These are phyloP conservation scores for Xylariaceae sp. DNA, from an alignment of 2,329 filamentous ascomycete species.

Conservation along the genomic window DNA sequence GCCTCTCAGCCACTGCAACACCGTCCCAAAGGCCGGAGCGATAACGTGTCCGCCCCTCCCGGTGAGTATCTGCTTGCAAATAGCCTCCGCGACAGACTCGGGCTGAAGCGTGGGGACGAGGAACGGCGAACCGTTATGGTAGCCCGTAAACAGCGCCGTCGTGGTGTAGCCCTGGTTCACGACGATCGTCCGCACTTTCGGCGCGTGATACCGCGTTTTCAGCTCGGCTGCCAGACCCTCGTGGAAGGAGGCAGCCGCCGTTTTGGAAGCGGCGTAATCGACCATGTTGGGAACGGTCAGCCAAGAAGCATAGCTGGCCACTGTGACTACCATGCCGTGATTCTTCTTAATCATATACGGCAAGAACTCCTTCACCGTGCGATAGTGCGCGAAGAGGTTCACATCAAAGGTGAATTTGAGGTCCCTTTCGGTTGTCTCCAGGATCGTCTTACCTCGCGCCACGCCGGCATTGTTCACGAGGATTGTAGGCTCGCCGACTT, in stretches of 20 bases:
- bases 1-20: conserved; percentile 49
- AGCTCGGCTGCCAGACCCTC: conserved; percentile 58
- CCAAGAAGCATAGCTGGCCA: conserved; percentile 59
- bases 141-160: conserved; percentile 62
- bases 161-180: conserved; percentile 66
- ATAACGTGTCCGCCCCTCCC: conserved; percentile 61
- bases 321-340: conserved; percentile 59
- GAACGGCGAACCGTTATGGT: conserved; percentile 53
- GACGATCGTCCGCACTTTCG: conserved; percentile 62
- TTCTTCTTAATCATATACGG: conserved; percentile 52
- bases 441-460: conserved; percentile 47
- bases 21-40: conserved; percentile 49
- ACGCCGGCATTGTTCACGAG: conserved; percentile 46
- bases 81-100: conserved; percentile 65
- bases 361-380: conserved; percentile 53
- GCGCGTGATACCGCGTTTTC: conserved; percentile 55
- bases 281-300: conserved; percentile 57
- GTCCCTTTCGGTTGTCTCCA: conserved; percentile 46
- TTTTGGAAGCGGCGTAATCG: conserved; percentile 62
- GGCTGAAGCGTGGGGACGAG: conserved; percentile 58
- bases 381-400: conserved; percentile 54
- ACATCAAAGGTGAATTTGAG: conserved; percentile 54
- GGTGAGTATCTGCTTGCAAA: conserved; percentile 61
- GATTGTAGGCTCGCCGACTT: conserved; percentile 41
- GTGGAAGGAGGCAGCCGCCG: conserved; percentile 61